These are phyloP conservation scores for Chlorella sp. DNA, from an alignment of 139 green algal genomes.

Conservation along the genomic window DNA sequence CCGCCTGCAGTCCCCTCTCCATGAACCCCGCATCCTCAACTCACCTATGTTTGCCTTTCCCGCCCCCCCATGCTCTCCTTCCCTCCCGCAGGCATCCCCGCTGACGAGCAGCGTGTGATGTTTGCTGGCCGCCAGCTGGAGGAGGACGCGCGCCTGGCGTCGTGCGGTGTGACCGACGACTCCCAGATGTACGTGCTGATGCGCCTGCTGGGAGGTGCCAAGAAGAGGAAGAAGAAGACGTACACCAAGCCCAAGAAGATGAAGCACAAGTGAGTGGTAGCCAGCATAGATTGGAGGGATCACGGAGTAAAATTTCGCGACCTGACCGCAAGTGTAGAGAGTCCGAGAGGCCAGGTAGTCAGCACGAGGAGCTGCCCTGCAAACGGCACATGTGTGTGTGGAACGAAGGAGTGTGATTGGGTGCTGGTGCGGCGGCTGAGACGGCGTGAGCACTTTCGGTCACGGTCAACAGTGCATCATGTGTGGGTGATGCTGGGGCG, in stretches of 20 bases:
- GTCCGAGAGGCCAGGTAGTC: too few relatives aligned
- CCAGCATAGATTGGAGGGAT: too few relatives aligned
- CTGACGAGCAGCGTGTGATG: slow-evolving; percentile 78
- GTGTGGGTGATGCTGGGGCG: too few relatives aligned
- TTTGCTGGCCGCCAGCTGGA: slow-evolving; percentile 87
- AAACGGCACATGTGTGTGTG: too few relatives aligned
- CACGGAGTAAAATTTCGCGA: too few relatives aligned
- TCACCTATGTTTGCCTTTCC: background rate
- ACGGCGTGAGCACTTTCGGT: too few relatives aligned
- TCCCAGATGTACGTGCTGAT: slow-evolving; percentile 84
- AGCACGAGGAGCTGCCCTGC: too few relatives aligned
- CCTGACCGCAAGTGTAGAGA: too few relatives aligned
- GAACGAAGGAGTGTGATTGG: too few relatives aligned
- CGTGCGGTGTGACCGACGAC: slow-evolving; percentile 84
- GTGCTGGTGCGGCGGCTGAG: too few relatives aligned
- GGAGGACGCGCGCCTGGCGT: slow-evolving; percentile 62
- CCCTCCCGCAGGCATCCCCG: slow-evolving; percentile 65
- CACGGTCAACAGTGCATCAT: too few relatives aligned
- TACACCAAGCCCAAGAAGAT: slow-evolving; percentile 99
- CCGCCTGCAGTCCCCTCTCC: too few relatives aligned
- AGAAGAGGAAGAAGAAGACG: slow-evolving; percentile 99
- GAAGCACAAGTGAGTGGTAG: slow-evolving; percentile 89
- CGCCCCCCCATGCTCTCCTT: background rate
- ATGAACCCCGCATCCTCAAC: background rate
- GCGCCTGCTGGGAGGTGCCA: slow-evolving; percentile 94